phyloP scores from a whole-genome alignment of 2,329 filamentous ascomycete genomes.

The Sclerotinia sclerotiorum region DNA sequence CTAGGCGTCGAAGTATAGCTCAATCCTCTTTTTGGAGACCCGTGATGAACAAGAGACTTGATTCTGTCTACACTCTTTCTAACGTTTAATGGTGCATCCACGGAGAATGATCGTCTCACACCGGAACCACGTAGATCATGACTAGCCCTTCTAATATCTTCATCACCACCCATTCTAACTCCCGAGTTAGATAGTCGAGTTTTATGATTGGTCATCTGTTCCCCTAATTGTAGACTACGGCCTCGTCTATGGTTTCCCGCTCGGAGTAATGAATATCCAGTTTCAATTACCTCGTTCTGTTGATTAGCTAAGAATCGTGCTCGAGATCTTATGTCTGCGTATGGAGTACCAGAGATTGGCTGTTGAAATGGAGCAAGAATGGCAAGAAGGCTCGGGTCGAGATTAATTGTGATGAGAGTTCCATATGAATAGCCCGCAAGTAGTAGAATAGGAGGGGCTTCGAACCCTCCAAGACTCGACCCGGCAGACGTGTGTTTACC shows the following conservation, averaged over 20 bases:
- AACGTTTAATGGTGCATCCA: slow-evolving; percentile 41
- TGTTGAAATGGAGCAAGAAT: slow-evolving; percentile 55
- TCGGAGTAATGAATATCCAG: slow-evolving; percentile 28
- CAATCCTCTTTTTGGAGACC: slow-evolving; percentile 15
- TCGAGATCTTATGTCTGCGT: slow-evolving; percentile 67
- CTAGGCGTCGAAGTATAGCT: neutral
- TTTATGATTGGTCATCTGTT: slow-evolving; percentile 28
- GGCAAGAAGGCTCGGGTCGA: slow-evolving; percentile 55
- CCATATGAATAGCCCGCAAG: slow-evolving; percentile 90
- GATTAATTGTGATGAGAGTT: slow-evolving; percentile 72
- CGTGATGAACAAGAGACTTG: slow-evolving; percentile 34
- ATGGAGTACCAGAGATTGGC: slow-evolving; percentile 56
- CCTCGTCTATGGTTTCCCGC: slow-evolving; percentile 24
- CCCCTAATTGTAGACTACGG: slow-evolving; percentile 28
- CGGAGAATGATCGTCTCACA: slow-evolving; percentile 33
- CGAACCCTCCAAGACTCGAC: neutral
- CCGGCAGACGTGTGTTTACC: neutral
- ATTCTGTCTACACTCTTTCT: slow-evolving; percentile 45
- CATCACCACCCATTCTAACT: slow-evolving; percentile 39
- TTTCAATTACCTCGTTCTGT: slow-evolving; percentile 47
- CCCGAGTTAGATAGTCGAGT: slow-evolving; percentile 30
- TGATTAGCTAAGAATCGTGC: slow-evolving; percentile 67
- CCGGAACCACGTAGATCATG: slow-evolving; percentile 38
- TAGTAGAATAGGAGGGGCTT: slow-evolving; percentile 47
- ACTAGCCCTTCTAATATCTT: slow-evolving; percentile 42